These are phyloP conservation scores for Exsudoporus frostii DNA, from an alignment of 768 basidiomycete species.

Conservation along the genomic window DNA sequence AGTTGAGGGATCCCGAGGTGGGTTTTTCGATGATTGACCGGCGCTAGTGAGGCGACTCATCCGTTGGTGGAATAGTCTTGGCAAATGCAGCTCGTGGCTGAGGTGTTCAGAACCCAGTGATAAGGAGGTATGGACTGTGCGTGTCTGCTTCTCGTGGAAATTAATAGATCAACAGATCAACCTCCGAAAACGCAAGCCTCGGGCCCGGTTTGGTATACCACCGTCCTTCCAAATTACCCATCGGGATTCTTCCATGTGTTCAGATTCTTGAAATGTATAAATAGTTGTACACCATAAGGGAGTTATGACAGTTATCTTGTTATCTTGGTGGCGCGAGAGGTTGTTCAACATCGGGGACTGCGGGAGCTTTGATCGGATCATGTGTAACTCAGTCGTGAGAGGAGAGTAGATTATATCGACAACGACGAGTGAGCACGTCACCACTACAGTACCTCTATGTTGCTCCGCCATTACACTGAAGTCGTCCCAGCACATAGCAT, in stretches of 20 bases:
- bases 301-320: background rate
- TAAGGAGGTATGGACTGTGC: background rate
- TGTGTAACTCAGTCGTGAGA: background rate
- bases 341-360: background rate
- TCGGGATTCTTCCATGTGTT: background rate
- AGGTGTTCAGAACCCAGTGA: background rate
- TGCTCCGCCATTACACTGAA: too few species aligned
- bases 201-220: background rate
- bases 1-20: background rate
- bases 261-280: background rate
- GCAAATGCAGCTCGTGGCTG: background rate
- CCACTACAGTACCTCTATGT: conserved; percentile 9
- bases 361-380: background rate
- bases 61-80: background rate
- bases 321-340: background rate
- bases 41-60: too few species aligned
- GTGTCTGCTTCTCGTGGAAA: background rate
- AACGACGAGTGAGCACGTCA: background rate
- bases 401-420: conserved; percentile 1
- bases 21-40: background rate
- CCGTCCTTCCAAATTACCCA: background rate
- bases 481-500: background rate
- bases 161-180: background rate
- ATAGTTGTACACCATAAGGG: too few species aligned
- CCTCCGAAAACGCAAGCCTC: too few species aligned